Percentiles rank a stretch among this genome's conserved stretches.
Evolutionary conservation across 331 rosid species (phyloP).

Genomic region (Quercus phellos): DNA sequence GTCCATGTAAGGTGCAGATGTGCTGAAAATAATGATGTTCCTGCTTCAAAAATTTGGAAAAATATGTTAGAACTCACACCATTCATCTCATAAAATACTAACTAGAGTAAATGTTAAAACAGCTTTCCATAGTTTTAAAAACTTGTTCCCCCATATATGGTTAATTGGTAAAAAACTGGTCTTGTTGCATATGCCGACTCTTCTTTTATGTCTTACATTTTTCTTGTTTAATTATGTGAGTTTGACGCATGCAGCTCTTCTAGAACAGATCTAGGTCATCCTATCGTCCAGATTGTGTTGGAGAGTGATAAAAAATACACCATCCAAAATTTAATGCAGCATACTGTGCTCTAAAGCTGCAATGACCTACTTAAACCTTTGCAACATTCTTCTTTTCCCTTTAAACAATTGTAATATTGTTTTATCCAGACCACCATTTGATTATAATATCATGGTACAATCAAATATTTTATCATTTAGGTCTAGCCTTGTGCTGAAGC

Average conservation of each 20-base stretch:
- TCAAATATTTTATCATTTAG: slow-evolving; percentile 22
- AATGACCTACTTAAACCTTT: slow-evolving; percentile 3
- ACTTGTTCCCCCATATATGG: too few species aligned
- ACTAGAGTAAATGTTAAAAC: too few species aligned
- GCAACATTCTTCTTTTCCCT: slow-evolving; percentile 15
- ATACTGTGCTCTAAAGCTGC: neutral
- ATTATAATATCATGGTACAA: slow-evolving; percentile 26
- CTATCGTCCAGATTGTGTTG: neutral
- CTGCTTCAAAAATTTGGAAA: too few species aligned
- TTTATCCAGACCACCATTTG: slow-evolving; percentile 27
- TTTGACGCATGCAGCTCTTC: neutral
- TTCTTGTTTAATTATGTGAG: neutral
- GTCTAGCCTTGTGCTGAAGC: slow-evolving; percentile 38
- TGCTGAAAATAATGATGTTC: too few species aligned
- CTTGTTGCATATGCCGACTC: neutral
- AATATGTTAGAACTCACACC: too few species aligned
- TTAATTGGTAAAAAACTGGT: too few species aligned
- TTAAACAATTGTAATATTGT: slow-evolving; percentile 24
- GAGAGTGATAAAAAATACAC: neutral
- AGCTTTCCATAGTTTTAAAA: too few species aligned
- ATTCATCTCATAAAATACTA: too few species aligned
- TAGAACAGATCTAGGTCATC: neutral
- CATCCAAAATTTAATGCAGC: neutral
- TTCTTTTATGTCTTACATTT: too few species aligned
- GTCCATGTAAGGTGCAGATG: too few species aligned